These are phyloP conservation scores for Camellia granthamiana DNA, from an alignment of 148 eudicot species.

Conservation along the genomic window DNA sequence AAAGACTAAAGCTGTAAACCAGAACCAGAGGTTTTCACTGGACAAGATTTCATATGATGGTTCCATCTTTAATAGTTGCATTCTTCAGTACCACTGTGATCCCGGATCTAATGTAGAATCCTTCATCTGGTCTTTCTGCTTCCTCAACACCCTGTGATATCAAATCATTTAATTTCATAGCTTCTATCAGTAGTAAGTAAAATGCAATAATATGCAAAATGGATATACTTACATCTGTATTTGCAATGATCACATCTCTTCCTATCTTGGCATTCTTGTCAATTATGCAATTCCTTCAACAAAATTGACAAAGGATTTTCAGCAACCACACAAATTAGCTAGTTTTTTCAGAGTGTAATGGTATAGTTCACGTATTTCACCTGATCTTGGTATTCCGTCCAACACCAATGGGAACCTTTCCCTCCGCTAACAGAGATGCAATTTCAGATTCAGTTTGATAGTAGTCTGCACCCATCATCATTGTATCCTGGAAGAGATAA, in stretches of 20 bases:
- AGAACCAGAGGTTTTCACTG: no score
- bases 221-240: constrained; percentile 57
- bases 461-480: constrained; percentile 97
- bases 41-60: constrained; percentile 39
- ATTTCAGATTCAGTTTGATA: constrained; percentile 94
- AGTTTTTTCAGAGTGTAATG: background rate
- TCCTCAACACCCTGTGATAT: constrained; percentile 66
- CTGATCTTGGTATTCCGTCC: constrained; percentile 86
- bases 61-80: constrained; percentile 75
- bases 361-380: constrained; percentile 23
- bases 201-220: background rate
- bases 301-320: background rate
- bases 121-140: constrained; percentile 76
- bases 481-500: constrained; percentile 50
- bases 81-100: constrained; percentile 78
- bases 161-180: background rate
- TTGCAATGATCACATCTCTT: constrained; percentile 67
- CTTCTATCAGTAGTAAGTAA: background rate
- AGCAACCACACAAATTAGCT: background rate
- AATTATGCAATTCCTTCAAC: constrained; percentile 82
- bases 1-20: background rate
- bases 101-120: constrained; percentile 88
- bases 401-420: constrained; percentile 86
- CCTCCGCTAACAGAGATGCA: constrained; percentile 63
- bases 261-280: constrained; percentile 98